Percentiles rank a stretch among this genome's conserved stretches.
phyloP scores from a whole-genome alignment of 2,329 filamentous ascomycete genomes.

The Graphium sp. region DNA sequence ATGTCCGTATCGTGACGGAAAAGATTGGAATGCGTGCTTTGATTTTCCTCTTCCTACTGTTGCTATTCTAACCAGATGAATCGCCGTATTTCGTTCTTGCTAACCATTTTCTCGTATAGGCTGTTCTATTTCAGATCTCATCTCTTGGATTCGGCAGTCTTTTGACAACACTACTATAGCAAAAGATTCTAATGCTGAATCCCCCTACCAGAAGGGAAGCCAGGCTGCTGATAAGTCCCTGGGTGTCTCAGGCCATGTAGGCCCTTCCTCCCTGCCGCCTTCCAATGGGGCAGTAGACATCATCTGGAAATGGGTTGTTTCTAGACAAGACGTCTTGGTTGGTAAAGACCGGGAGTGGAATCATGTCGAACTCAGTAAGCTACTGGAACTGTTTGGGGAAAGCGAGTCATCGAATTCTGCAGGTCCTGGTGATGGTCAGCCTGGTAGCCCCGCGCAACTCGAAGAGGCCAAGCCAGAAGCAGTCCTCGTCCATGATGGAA shows the following conservation, averaged over 20 bases:
- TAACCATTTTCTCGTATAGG: too few relatives aligned
- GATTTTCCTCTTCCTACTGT: neutral
- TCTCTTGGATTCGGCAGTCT: conserved; percentile 2
- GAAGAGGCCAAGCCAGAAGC: neutral
- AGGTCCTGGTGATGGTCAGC: neutral
- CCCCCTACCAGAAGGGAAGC: neutral
- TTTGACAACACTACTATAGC: neutral
- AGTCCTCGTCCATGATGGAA: neutral
- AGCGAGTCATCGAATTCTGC: neutral
- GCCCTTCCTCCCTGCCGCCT: neutral
- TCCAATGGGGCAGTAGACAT: conserved; percentile 2
- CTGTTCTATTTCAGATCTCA: conserved; percentile 2
- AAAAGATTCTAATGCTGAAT: neutral
- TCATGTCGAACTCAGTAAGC: conserved; percentile 6
- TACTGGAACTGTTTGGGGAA: conserved; percentile 7
- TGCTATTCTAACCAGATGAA: neutral
- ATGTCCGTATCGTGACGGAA: neutral
- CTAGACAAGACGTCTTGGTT: conserved; percentile 9
- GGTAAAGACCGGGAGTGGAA: conserved; percentile 8
- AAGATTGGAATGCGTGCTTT: neutral
- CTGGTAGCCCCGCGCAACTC: neutral
- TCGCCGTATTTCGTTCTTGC: neutral
- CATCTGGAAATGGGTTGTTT: conserved; percentile 10
- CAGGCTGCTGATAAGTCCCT: neutral
- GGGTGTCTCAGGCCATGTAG: too few relatives aligned